Evolutionary conservation across 1,284 basidiomycete genomes (phyloP).

Genomic region (Tremellales sp.): DNA sequence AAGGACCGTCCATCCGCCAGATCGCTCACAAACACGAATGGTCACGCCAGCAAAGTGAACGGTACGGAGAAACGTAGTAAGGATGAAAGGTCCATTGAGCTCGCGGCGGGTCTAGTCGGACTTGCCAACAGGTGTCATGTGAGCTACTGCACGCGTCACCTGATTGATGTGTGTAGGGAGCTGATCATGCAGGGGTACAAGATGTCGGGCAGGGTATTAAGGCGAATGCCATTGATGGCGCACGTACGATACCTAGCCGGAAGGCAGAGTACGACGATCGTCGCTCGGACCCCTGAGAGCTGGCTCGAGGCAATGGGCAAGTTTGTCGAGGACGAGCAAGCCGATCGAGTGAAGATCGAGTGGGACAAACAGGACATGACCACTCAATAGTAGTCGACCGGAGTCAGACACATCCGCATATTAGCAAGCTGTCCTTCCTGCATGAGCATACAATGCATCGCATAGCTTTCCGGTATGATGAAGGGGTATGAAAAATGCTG

Average conservation of each 20-base stretch:
- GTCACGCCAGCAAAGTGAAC: constrained; percentile 1
- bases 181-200: constrained; percentile 62
- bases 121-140: constrained; percentile 73
- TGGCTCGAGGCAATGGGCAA: constrained; percentile 63
- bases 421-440: too few relatives aligned
- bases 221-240: constrained; percentile 85
- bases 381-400: too few relatives aligned
- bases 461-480: too few relatives aligned
- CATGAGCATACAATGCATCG: background rate
- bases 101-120: constrained; percentile 60
- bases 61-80: background rate
- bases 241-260: constrained; percentile 70
- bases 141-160: constrained; percentile 29
- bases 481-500: too few relatives aligned
- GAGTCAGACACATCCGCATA: too few relatives aligned
- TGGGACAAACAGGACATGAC: background rate
- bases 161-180: constrained; percentile 1
- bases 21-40: constrained; percentile 1
- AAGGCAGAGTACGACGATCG: constrained; percentile 6
- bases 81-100: constrained; percentile 23
- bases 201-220: constrained; percentile 85
- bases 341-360: constrained; percentile 4
- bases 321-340: constrained; percentile 53
- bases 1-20: constrained; percentile 10
- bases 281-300: constrained; percentile 10